Conservation (phyloP, 2,329 filamentous ascomycete genomes). For the Trichoderma sp. region DNA sequence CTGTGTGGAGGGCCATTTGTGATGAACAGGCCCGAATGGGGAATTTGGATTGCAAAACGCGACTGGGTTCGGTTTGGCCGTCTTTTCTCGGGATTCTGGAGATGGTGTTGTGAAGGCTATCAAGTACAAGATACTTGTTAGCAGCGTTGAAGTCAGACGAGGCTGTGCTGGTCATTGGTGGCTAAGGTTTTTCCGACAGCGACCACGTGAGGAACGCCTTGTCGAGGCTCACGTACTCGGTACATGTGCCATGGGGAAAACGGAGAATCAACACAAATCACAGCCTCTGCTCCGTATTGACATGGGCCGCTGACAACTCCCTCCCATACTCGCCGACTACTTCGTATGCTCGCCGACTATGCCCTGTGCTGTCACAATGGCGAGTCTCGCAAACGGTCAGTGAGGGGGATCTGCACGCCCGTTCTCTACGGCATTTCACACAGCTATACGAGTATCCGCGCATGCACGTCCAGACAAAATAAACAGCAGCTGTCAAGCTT, state of each 20-base stretch:
- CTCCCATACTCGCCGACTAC: not conserved
- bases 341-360: not conserved
- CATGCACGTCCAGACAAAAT: not conserved
- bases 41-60: not conserved
- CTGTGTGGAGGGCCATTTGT: not conserved
- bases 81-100: not conserved
- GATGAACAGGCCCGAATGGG: not conserved
- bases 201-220: not conserved
- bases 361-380: not conserved
- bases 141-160: not conserved
- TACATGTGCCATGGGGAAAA: not conserved
- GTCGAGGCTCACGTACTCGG: not conserved
- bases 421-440: not conserved
- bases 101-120: not conserved
- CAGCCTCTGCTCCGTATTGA: not conserved
- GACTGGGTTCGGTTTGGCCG: not conserved
- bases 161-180: constrained; percentile 8
- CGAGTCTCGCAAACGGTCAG: not conserved
- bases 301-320: not conserved
- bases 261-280: not conserved
- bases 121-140: not conserved
- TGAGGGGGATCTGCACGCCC: not conserved
- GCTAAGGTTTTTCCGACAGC: not conserved
- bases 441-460: not conserved
- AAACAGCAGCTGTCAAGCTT: not conserved